phyloP scores from a whole-genome alignment of 768 basidiomycete species.

The Kwoniella europaea region DNA sequence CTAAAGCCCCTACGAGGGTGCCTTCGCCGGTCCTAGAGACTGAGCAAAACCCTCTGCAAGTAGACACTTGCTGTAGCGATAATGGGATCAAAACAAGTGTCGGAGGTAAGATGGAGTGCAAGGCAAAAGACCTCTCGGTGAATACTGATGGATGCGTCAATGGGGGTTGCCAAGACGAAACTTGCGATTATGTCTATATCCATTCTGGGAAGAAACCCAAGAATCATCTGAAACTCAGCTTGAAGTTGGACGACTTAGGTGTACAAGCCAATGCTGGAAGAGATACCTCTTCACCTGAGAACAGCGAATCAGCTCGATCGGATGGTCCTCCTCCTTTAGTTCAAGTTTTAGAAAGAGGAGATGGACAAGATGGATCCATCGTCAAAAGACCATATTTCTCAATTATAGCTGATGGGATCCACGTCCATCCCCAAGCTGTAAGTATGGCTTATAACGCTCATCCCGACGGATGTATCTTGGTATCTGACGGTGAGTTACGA shows the following conservation, averaged over 20 bases:
- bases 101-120: neutral
- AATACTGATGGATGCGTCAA: neutral
- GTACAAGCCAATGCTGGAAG: neutral
- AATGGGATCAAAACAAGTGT: neutral
- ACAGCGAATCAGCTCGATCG: neutral
- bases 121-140: neutral
- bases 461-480: conserved; percentile 82
- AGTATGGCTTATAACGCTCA: conserved; percentile 82
- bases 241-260: neutral
- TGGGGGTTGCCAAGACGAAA: neutral
- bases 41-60: neutral
- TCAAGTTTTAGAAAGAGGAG: neutral
- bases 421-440: conserved; percentile 88
- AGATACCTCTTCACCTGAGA: no score
- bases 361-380: neutral
- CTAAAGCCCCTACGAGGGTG: neutral
- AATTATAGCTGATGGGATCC: conserved; percentile 87
- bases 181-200: neutral
- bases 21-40: conserved; percentile 56
- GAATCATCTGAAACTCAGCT: neutral
- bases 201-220: neutral
- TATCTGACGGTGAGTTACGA: conserved; percentile 75
- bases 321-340: no score
- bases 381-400: conserved; percentile 81
- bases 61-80: neutral